phyloP scores from a whole-genome alignment of 2,329 filamentous ascomycete genomes.

The Claviceps sp. region DNA sequence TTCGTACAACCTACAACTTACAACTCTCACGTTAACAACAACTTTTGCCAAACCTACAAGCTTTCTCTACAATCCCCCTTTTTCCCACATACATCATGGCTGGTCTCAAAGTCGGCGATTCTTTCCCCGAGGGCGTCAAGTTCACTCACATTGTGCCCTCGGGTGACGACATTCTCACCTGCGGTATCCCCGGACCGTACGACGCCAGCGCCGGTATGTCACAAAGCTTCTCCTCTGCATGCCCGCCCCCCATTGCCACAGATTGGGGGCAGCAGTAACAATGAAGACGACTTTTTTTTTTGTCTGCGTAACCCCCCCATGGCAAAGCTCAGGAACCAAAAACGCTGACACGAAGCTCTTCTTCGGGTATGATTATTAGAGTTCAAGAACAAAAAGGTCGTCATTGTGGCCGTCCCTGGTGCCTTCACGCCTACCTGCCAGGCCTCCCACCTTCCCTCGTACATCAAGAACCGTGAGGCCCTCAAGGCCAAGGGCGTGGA shows the following conservation, averaged over 20 bases:
- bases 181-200: slow-evolving; percentile 66
- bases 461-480: slow-evolving; percentile 56
- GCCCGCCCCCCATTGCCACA: not conserved
- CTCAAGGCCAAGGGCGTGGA: slow-evolving; percentile 74
- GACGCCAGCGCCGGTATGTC: slow-evolving; percentile 59
- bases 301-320: not conserved
- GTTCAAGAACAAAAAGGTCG: slow-evolving; percentile 42
- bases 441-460: slow-evolving; percentile 66
- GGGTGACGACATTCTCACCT: slow-evolving; percentile 57
- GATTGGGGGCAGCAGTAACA: too few species aligned
- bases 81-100: slow-evolving; percentile 26
- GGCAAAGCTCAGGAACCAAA: not conserved
- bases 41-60: not conserved
- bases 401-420: slow-evolving; percentile 45
- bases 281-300: too few species aligned
- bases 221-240: not conserved
- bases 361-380: slow-evolving; percentile 20
- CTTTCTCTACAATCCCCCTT: not conserved
- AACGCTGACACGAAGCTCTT: not conserved
- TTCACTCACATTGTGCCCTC: slow-evolving; percentile 79
- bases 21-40: too few species aligned
- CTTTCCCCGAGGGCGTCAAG: slow-evolving; percentile 65
- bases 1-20: too few species aligned
- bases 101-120: slow-evolving; percentile 66
- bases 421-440: slow-evolving; percentile 85